Evolutionary conservation across 352 stramenopile genomes (phyloP).

Genomic region (Phytopythium ostracodes): DNA sequence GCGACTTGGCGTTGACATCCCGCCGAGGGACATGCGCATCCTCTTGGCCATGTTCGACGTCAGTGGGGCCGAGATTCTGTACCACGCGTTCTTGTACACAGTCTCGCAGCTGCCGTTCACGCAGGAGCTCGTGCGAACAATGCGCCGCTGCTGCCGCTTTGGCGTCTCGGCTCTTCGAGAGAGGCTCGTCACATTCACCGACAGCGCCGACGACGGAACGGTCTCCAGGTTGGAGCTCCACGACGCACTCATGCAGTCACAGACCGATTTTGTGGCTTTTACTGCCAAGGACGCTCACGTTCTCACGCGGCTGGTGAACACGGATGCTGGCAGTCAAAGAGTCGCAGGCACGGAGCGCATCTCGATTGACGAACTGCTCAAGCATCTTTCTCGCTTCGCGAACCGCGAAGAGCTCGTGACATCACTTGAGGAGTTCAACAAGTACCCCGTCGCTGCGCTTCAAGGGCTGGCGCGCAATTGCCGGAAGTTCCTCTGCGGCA

Average conservation of each 20-base stretch:
- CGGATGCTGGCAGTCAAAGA: not conserved
- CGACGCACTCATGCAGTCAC: conserved; percentile 28
- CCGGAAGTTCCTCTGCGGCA: conserved; percentile 35
- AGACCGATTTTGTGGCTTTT: conserved; percentile 23
- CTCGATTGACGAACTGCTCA: conserved; percentile 29
- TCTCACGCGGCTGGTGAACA: conserved; percentile 30
- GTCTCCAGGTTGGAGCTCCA: conserved; percentile 41
- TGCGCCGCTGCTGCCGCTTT: conserved; percentile 32
- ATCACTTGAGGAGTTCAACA: conserved; percentile 20
- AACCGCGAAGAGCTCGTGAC: conserved; percentile 8
- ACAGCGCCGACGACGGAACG: conserved; percentile 27
- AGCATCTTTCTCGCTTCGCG: conserved; percentile 26
- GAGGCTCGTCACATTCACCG: conserved; percentile 27
- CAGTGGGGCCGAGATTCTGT: conserved; percentile 47
- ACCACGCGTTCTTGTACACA: conserved; percentile 37
- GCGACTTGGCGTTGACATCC: conserved; percentile 30
- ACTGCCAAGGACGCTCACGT: conserved; percentile 30
- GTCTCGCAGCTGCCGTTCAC: conserved; percentile 22
- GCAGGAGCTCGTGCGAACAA: conserved; percentile 15
- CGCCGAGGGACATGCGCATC: conserved; percentile 35
- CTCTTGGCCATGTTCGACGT: conserved; percentile 47
- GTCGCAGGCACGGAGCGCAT: conserved; percentile 13
- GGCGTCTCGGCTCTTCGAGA: conserved; percentile 38
- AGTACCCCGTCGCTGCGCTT: conserved; percentile 39
- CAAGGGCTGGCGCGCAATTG: conserved; percentile 51